These are phyloP conservation scores for Penstemon barbatus DNA, from an alignment of 257 asterid genomes.

Conservation along the genomic window DNA sequence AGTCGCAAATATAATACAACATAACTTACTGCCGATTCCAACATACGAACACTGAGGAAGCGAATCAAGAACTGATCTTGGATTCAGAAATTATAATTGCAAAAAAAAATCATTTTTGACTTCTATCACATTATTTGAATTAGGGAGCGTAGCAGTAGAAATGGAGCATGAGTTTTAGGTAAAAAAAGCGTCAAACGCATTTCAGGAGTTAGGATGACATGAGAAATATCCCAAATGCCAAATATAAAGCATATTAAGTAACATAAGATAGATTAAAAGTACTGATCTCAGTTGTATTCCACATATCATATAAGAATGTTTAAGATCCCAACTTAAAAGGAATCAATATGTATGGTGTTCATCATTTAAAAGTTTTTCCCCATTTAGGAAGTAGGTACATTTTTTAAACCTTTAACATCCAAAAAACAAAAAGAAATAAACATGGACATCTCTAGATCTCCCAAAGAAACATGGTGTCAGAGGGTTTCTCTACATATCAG, in stretches of 20 bases:
- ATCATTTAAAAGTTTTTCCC: constrained; percentile 15
- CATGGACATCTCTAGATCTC: constrained; percentile 17
- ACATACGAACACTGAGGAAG: constrained; percentile 16
- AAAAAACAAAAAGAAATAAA: neutral
- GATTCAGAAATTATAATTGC: neutral
- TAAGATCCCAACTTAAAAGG: constrained; percentile 15
- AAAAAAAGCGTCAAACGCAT: neutral
- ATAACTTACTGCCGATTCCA: neutral
- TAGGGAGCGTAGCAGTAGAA: neutral
- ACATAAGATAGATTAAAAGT: neutral
- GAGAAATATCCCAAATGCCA: constrained; percentile 1
- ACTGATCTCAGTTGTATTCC: neutral
- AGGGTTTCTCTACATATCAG: constrained; percentile 13
- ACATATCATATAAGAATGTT: neutral
- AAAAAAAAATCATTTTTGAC: neutral
- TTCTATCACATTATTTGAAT: neutral
- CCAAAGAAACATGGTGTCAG: constrained; percentile 7
- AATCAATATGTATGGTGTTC: constrained; percentile 4
- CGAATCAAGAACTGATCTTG: constrained; percentile 13
- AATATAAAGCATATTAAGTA: constrained; percentile 10
- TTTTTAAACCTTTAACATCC: constrained; percentile 7
- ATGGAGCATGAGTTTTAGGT: neutral
- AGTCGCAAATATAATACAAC: neutral
- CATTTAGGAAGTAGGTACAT: constrained; percentile 12
- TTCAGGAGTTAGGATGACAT: neutral